Conservation (phyloP, 352 stramenopile species). For the Phytopythium oedochilum region DNA sequence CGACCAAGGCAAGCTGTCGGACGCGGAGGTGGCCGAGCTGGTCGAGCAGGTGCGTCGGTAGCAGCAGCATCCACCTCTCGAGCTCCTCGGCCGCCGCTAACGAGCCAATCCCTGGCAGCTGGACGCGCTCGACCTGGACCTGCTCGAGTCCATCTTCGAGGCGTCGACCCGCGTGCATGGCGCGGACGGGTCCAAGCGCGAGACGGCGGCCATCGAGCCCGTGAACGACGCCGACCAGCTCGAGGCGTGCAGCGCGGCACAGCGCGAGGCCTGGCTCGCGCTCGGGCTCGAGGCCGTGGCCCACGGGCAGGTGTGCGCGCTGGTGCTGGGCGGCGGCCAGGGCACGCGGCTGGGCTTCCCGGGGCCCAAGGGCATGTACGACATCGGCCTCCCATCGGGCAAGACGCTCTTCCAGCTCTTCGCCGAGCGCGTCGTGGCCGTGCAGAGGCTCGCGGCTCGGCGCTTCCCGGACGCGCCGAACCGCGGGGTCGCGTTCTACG, state of each 20-base stretch:
- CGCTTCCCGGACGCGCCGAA: slow-evolving; percentile 8
- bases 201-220: slow-evolving; percentile 39
- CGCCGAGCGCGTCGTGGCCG: slow-evolving; percentile 83
- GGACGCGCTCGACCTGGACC: slow-evolving; percentile 59
- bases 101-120: slow-evolving; percentile 26
- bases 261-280: slow-evolving; percentile 40
- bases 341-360: slow-evolving; percentile 96
- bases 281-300: slow-evolving; percentile 78
- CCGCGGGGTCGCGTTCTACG: slow-evolving; percentile 80
- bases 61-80: neutral
- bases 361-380: slow-evolving; percentile 94
- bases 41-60: slow-evolving; percentile 30
- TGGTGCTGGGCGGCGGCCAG: slow-evolving; percentile 94
- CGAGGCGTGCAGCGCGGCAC: slow-evolving; percentile 30
- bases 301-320: slow-evolving; percentile 87
- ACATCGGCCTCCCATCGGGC: slow-evolving; percentile 89
- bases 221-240: slow-evolving; percentile 63
- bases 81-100: neutral
- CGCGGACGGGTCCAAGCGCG: slow-evolving; percentile 2
- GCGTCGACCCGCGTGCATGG: slow-evolving; percentile 32
- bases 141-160: slow-evolving; percentile 58
- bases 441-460: slow-evolving; percentile 42
- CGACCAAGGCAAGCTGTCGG: slow-evolving; percentile 37
- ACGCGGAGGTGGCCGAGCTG: slow-evolving; percentile 35
- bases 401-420: slow-evolving; percentile 95